These are phyloP conservation scores for Lachancea lanzarotensis DNA, from an alignment of 805 yeast genomes.

Conservation along the genomic window DNA sequence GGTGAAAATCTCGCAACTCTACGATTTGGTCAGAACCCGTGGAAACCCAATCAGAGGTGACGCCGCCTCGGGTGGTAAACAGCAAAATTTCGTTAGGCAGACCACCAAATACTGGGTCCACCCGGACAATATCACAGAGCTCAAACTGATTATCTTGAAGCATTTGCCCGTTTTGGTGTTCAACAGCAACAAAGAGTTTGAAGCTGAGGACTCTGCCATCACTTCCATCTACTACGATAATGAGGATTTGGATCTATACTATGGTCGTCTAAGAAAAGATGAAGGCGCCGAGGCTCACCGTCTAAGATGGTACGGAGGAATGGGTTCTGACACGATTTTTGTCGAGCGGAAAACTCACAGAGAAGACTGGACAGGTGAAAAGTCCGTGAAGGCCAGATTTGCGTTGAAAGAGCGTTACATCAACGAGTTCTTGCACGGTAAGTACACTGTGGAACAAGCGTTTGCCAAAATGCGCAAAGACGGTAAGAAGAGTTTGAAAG, in stretches of 20 bases:
- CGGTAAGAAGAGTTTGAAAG: conserved; percentile 79
- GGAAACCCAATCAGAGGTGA: conserved; percentile 96
- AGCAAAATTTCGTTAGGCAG: conserved; percentile 96
- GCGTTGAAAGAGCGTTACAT: conserved; percentile 86
- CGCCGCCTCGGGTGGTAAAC: conserved; percentile 95
- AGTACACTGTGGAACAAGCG: conserved; percentile 78
- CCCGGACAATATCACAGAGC: conserved; percentile 94
- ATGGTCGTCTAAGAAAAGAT: conserved; percentile 89
- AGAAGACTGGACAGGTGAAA: conserved; percentile 99
- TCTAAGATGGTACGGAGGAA: conserved; percentile 98
- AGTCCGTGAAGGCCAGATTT: conserved; percentile 97
- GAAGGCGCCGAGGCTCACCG: conserved; percentile 99
- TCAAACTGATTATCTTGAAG: conserved; percentile 84
- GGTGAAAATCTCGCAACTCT: conserved; percentile 80
- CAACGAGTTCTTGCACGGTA: conserved; percentile 76
- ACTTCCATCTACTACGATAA: conserved; percentile 96
- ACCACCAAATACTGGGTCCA: conserved; percentile 99
- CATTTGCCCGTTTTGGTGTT: conserved; percentile 96
- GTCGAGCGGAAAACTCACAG: conserved; percentile 97
- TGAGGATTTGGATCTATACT: conserved; percentile 79
- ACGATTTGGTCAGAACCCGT: conserved; percentile 89
- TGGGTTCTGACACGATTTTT: conserved; percentile 85
- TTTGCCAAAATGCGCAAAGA: conserved; percentile 91
- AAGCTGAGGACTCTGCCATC: conserved; percentile 89
- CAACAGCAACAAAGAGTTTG: conserved; percentile 92